Evolutionary conservation across 257 asterid species (phyloP), one percentile per base, ranked within the genome.

Genomic region (Forsythia suspensa): DNA sequence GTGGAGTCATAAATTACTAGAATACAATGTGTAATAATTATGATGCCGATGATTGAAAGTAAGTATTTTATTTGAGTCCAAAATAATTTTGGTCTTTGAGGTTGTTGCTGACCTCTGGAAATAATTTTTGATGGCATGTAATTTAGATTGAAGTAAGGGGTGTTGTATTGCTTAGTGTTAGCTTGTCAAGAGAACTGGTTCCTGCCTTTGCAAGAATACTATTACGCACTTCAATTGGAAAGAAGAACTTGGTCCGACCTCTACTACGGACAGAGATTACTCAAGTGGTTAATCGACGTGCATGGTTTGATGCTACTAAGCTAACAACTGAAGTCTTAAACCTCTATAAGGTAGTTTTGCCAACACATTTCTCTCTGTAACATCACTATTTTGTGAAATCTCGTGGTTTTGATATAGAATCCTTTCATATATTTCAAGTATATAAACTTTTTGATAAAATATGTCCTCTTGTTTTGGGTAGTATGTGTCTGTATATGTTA

Each of bases 221-320:
- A 40, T 85, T 95, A 52, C 89, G 93, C 80, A 92, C 98, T 76
- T 93, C 97, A 34, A 91, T 95, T 6, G 97, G 98, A 20, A 93
- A 93, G 86, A 93, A 92, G 78, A 94, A 90, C 83, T 61, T 95
- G 91, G 97, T 95, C 75, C 94, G 91, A 40, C 97, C 98, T 44
- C 89, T 95, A 55, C 91, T 95, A 68, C 92, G 97, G 21, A 88
- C 99, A 48, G 97, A 95, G 87, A 92, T 95, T 51, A 89, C 94
- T 82, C 98, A 95, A 87, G 96, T 95, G 79, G 97, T 95, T 70
- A 95, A 93, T 79, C 88, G 98, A 44, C 97, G 92, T 80, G 98
- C 99, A 70, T 95, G 99, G 99, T 93, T 91, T 79, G 96, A 95
- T 88, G 89, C 89, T 80, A 82, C 97, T 77, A 95, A 95, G 90